A percentile compares a stretch with the other conserved stretches of the same genome.
phyloP scores from a whole-genome alignment of 192 early-diverging fungal species.

The Linnemannia schmuckeri region DNA sequence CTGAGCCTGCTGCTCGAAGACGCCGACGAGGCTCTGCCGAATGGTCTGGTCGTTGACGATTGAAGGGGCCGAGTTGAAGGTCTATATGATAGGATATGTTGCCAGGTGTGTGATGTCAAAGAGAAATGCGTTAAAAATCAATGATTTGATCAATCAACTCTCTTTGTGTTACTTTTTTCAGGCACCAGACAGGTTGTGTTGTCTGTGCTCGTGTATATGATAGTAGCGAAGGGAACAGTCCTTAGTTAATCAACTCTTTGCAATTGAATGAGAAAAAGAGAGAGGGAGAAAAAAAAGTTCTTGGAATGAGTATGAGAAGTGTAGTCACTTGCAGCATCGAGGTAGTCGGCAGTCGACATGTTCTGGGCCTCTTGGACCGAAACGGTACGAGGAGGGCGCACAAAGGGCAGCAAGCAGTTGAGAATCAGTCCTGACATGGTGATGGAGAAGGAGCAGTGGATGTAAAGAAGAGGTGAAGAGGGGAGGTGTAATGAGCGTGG shows the following conservation, averaged over 20 bases:
- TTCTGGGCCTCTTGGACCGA: slow-evolving; percentile 47
- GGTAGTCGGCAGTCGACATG: slow-evolving; percentile 44
- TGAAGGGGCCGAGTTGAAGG: slow-evolving; percentile 54
- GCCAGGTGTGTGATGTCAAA: neutral
- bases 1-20: slow-evolving; percentile 39
- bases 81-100: slow-evolving; percentile 13
- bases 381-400: slow-evolving; percentile 51
- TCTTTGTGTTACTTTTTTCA: slow-evolving; percentile 3
- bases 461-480: neutral
- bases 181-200: neutral
- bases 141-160: neutral
- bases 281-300: neutral
- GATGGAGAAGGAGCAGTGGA: neutral
- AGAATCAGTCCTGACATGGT: slow-evolving; percentile 55
- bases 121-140: neutral
- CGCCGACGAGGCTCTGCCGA: slow-evolving; percentile 39
- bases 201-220: neutral
- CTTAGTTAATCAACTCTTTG: neutral
- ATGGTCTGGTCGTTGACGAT: slow-evolving; percentile 45
- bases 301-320: neutral
- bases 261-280: neutral
- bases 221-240: neutral
- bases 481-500: neutral
- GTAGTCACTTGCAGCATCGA: slow-evolving; percentile 48
- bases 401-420: slow-evolving; percentile 53